Base-by-base conservation (phyloP, 495 filamentous ascomycete genomes). In the Penicillium robsamsonii region DNA sequence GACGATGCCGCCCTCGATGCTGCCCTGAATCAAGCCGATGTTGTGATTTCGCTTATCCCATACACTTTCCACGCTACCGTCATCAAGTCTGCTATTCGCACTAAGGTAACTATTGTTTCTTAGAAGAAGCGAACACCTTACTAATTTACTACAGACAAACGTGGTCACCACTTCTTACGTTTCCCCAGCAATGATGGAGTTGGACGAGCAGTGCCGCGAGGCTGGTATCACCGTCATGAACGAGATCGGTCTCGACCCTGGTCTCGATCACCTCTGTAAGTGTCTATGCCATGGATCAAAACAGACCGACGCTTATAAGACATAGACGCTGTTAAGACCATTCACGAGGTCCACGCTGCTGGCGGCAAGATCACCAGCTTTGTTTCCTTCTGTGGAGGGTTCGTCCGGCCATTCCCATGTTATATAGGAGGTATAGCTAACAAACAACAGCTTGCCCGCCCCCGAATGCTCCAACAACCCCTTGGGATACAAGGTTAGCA, bases 161-260 rank as follows among this genome's bases (percentile, higher is more conserved):
- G 92, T 97, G 50, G 94, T 97, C 49, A 97, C 94, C 40, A 97
- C 94, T n/a, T 89, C 84, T 55, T 97, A 97, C 64, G 87, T 96
- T 46, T 94, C 89, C 2, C 91, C 92, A 0, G 91, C 90, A 27
- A 97, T 98, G 92, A 64, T 85, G 71, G 94, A 90, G 76, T 79
- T 98, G 29, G 91, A 97, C 55, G 76, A 82, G 53, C 80, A 86
- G 59, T 84, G 81, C 68, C 96, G 96, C 80, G 87, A 87, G 44
- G 95, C 95, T 9, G 93, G 92, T 46, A 97, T 98, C 63, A 96
- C 91, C 0, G 92, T 98, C 56, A 89, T 98, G 88, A 97, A 98
- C 69, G 94, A 98, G 83, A 96, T 97, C 69, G 92, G 93, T 54
- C 71, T 96, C 44, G 85, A 63, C 50, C 63, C 62, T 25, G 64